Evolutionary conservation across 345 rosid genomes (phyloP), one percentile per base, ranked within the genome.

Genomic region (Arabidopsis arenosa): DNA sequence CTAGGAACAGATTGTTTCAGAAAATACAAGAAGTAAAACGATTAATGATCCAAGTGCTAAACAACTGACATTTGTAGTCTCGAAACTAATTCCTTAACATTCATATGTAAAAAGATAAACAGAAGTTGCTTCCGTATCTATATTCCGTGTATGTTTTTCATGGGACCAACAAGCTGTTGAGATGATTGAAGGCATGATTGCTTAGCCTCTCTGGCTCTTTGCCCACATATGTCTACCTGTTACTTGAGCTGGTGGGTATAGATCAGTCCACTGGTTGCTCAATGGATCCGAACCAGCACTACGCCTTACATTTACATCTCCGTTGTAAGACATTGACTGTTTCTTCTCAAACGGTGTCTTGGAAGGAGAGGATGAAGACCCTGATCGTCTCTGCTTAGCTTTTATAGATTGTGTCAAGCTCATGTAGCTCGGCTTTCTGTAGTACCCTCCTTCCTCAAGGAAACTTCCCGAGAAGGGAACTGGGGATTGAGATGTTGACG

Each of bases 381-480:
- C 84, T 68, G 75, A 72, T 28, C 79, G 75, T 54, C 84, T 87
- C 52, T 85, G 90, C 85, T 89, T 92, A n/a, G 96, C 96, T 75
- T 88, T 92, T 14, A 77, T 86, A 32, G 93, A 90, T 63, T 84
- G 85, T 0, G 99, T 95, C 28, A 85, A 82, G 63, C 75, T 88
- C 98, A 95, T 89, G 83, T 84, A 95, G 73, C 91, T 81, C 1
- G 97, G 97, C 68, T 90, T 89, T 28, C 74, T 79, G 63, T 74
- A 63, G 10, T 76, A 62, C 35, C 86, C 83, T 32, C 87, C 93
- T 51, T 83, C 88, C 52, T 54, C 80, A 8, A 74, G 76, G 53
- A 71, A 79, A 66, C 84, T 83, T 68, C 84, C 72, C 0, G 87
- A 82, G 57, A 75, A 59, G 28, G 85, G 80, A 43, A 79, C 70